Evolutionary conservation across 2,329 filamentous ascomycete genomes (phyloP).

Genomic region (Clonostachys byssicola): DNA sequence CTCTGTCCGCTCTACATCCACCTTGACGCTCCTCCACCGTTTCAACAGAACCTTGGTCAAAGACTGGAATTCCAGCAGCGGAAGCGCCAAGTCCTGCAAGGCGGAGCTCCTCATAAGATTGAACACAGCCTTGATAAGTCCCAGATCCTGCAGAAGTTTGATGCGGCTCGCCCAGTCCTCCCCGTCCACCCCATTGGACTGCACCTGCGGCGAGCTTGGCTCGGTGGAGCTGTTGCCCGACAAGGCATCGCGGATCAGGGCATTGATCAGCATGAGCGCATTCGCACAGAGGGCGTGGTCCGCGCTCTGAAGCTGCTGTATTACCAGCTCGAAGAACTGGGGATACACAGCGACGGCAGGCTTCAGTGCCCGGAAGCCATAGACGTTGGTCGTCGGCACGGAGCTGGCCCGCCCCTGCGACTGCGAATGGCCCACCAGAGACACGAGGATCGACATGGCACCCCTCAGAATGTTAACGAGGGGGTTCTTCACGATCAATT

Average conservation of each 20-base stretch:
- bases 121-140: slow-evolving; percentile 88
- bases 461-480: slow-evolving; percentile 96
- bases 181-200: slow-evolving; percentile 17
- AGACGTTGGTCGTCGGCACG: slow-evolving; percentile 45
- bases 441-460: slow-evolving; percentile 94
- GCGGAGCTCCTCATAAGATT: slow-evolving; percentile 91
- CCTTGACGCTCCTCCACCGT: slow-evolving; percentile 81
- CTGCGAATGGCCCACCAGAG: slow-evolving; percentile 84
- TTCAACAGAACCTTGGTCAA: slow-evolving; percentile 82
- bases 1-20: slow-evolving; percentile 83
- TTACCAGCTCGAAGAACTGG: slow-evolving; percentile 90
- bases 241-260: slow-evolving; percentile 87
- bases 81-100: slow-evolving; percentile 84
- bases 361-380: slow-evolving; percentile 88
- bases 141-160: slow-evolving; percentile 87
- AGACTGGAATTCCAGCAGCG: slow-evolving; percentile 87
- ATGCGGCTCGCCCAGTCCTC: slow-evolving; percentile 96
- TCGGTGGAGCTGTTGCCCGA: slow-evolving; percentile 68
- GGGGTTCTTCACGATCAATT: slow-evolving; percentile 90
- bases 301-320: slow-evolving; percentile 85
- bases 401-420: slow-evolving; percentile 22
- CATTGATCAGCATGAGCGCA: slow-evolving; percentile 91
- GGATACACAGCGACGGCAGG: slow-evolving; percentile 88
- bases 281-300: slow-evolving; percentile 96
- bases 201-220: slow-evolving; percentile 33